Evolutionary conservation across 257 asterid genomes (phyloP), one percentile per base, ranked within the genome.

Genomic region (Solanum sitiens): DNA sequence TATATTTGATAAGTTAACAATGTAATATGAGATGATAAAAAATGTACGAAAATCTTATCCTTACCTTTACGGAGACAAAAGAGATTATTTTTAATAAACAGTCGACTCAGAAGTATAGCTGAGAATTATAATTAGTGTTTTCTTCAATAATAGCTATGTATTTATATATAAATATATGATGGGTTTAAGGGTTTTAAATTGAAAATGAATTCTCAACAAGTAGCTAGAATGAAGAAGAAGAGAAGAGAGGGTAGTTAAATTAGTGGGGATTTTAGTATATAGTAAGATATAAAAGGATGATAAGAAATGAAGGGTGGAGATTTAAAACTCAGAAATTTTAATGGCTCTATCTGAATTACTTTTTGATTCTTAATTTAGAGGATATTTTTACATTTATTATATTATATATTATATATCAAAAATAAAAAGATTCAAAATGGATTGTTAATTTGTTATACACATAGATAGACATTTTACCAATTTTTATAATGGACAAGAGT

Each of bases 241-340:
- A 65, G 87, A 83, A 59, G 89, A 67, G 87, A 85, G 87, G 44
- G 61, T 25, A 32, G 12, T 15, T 16, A 39, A 33, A 2, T 14
- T 11, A 37, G 85, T 56, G 65, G 65, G 65, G 65, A 56, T 20
- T 56, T 56, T 56, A 56, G 65, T 56, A 56, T 20, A 20, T 56
- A 20, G 65, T 56, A 25, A 56, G 65, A 56, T 56, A 87, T 84
- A 88, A 76, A 63, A 45, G 87, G 86, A 93, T 79, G 95, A 96
- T 96, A 96, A 95, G 98, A 95, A 90, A 96, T 92, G 98, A 94
- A 94, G 98, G 98, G 99, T 80, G 89, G 98, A 96, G 98, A 94
- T 95, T 96, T 89, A 93, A 94, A 87, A 87, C 93, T 89, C 97
- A 92, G 97, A 91, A 92, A 71, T 75, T 85, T 83, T 79, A 88